These are phyloP conservation scores for Leptographium lundbergii DNA, from an alignment of 2,329 filamentous ascomycete genomes.

Conservation along the genomic window DNA sequence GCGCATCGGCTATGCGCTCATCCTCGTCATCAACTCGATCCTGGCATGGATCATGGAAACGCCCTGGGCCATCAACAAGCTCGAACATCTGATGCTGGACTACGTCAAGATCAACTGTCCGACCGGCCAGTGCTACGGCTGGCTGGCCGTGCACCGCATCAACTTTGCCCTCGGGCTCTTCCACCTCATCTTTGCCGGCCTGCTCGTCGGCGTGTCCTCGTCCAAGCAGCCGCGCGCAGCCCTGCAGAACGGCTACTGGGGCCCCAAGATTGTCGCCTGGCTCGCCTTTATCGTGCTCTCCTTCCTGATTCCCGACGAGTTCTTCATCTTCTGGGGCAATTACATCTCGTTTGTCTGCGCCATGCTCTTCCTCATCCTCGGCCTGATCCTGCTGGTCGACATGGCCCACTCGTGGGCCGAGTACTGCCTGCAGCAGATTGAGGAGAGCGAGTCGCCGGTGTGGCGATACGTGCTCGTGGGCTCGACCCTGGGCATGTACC, in stretches of 20 bases:
- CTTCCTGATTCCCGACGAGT: conserved; percentile 88
- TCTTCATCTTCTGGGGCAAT: conserved; percentile 94
- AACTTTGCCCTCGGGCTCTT: conserved; percentile 95
- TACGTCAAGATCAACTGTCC: conserved; percentile 93
- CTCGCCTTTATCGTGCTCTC: conserved; percentile 74
- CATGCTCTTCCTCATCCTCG: conserved; percentile 86
- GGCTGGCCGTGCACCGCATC: conserved; percentile 92
- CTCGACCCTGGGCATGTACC: conserved; percentile 87
- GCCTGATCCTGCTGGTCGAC: conserved; percentile 84
- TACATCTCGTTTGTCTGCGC: conserved; percentile 81
- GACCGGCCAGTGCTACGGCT: conserved; percentile 84
- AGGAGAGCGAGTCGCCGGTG: conserved; percentile 68
- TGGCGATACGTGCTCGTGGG: conserved; percentile 86
- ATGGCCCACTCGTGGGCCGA: conserved; percentile 96
- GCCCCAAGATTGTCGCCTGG: conserved; percentile 88
- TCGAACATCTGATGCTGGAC: conserved; percentile 82
- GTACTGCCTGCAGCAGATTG: conserved; percentile 87
- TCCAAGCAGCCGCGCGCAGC: conserved; percentile 79
- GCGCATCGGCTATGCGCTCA: conserved; percentile 88
- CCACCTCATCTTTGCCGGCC: conserved; percentile 72
- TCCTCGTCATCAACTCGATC: conserved; percentile 93
- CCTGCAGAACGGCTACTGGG: conserved; percentile 98
- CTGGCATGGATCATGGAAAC: conserved; percentile 99
- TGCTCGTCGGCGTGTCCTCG: conserved; percentile 75
- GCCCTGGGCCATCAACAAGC: conserved; percentile 92